Base-by-base conservation (phyloP, 1,284 basidiomycete species). In the Fomes fomentarius region DNA sequence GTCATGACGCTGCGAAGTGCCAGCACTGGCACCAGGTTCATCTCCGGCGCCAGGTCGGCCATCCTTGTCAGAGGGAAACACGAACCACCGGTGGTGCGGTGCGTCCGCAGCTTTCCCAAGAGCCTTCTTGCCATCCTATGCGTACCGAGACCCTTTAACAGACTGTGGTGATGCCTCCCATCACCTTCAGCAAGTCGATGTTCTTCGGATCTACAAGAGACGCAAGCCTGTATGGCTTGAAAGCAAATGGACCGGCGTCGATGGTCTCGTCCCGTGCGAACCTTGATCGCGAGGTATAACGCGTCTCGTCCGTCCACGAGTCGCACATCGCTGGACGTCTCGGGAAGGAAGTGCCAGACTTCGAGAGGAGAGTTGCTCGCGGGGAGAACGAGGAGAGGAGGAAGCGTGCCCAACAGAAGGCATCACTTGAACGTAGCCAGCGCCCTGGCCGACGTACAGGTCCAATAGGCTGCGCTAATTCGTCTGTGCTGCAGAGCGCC, bases 141-240 rank as follows among this genome's bases (percentile, higher is more conserved):
- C 1, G 91, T 89, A 24, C 93, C 94, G 4, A 99, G 81, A 1
- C 91, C 87, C 6, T 76, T 71, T 19, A 96, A 69, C 15, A 99
- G 67, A 9, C 82, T n/a, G n/a, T 85, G 1, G 78, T 64, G 3
- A 83, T 74, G 38, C 97, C 96, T 24, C 95, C 96, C 47, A 97
- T 78, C 14, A 74, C 74, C 35, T 79, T 77, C 17, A 99, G 80
- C 31, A 80, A 71, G 1, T 87, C 80, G 8, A 96, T 65, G 58
- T 75, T 84, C 74, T 96, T 96, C 17, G 95, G 94, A 70, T 98
- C 96, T 44, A 98, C 85, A 44, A 98, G 82, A 57, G 86, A 83
- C 19, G 94, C 94, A 5, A 99, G 85, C 50, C 81, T 76, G 57
- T 82, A 84, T 0, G 96, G 93, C 52, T 82, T 85, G 66, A 89